Percentiles rank a stretch among this genome's conserved stretches.
Conservation (phyloP, 2,329 filamentous ascomycete species). For the Aspergillus terreus region DNA sequence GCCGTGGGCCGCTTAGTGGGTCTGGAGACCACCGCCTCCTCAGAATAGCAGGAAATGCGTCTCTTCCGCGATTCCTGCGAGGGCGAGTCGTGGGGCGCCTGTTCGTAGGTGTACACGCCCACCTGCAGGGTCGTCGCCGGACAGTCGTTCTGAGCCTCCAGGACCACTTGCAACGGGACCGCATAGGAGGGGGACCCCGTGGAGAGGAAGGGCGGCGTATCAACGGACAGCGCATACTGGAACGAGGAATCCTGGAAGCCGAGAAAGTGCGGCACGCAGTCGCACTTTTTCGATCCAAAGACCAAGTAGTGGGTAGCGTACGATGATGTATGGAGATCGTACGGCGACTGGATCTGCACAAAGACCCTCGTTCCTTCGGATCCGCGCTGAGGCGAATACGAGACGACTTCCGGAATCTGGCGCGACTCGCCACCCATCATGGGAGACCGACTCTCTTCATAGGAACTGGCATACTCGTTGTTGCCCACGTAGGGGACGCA, state of each 20-base stretch:
- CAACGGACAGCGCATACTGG: slow-evolving; percentile 68
- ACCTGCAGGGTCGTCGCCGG: slow-evolving; percentile 52
- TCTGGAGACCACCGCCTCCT: slow-evolving; percentile 41
- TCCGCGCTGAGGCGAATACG: slow-evolving; percentile 67
- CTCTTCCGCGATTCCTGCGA: slow-evolving; percentile 51
- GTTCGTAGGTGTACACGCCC: slow-evolving; percentile 60
- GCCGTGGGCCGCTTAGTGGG: slow-evolving; percentile 47
- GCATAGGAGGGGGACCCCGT: slow-evolving; percentile 55
- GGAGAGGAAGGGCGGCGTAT: slow-evolving; percentile 63
- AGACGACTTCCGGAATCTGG: slow-evolving; percentile 61
- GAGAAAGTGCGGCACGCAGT: slow-evolving; percentile 62
- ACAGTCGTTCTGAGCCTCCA: slow-evolving; percentile 56
- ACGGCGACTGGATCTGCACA: slow-evolving; percentile 70
- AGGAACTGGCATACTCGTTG: slow-evolving; percentile 43
- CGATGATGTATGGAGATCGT: slow-evolving; percentile 64
- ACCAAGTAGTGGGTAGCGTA: slow-evolving; percentile 58
- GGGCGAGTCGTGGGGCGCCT: slow-evolving; percentile 39
- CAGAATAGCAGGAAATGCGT: slow-evolving; percentile 52
- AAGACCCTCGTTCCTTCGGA: slow-evolving; percentile 66
- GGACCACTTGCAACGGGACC: slow-evolving; percentile 57
- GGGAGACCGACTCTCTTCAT: slow-evolving; percentile 61
- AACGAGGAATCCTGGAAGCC: slow-evolving; percentile 57
- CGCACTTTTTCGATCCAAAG: slow-evolving; percentile 74
- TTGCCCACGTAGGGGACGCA: slow-evolving; percentile 38
- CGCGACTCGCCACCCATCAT: slow-evolving; percentile 63